A percentile compares a stretch with the other conserved stretches of the same genome.
Conservation (phyloP, 1,139 yeast species). For the Candida tetrigidarum region DNA sequence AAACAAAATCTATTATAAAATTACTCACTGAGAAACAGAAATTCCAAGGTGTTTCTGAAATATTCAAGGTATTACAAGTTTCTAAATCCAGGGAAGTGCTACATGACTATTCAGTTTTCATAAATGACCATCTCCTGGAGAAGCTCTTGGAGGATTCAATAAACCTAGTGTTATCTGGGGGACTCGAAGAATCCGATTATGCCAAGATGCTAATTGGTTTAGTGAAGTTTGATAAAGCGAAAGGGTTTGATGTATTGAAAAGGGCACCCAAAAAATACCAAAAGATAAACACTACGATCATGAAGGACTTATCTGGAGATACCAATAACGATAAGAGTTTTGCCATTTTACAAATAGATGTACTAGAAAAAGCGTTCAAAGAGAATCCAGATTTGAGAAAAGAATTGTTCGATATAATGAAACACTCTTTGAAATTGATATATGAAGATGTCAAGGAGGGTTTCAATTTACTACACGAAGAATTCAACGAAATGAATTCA, state of each 20-base stretch:
- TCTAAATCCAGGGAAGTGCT: not conserved
- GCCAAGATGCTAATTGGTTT: slow-evolving; percentile 29
- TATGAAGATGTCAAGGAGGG: slow-evolving; percentile 26
- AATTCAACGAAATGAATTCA: slow-evolving; percentile 35
- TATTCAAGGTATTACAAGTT: slow-evolving; percentile 7
- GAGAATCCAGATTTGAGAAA: slow-evolving; percentile 18
- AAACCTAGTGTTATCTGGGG: slow-evolving; percentile 10
- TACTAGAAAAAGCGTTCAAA: slow-evolving; percentile 34
- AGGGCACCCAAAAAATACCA: slow-evolving; percentile 30
- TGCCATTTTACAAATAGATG: slow-evolving; percentile 37
- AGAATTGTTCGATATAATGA: slow-evolving; percentile 21
- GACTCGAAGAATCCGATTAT: slow-evolving; percentile 15
- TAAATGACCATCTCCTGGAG: slow-evolving; percentile 19
- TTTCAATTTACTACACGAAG: slow-evolving; percentile 28
- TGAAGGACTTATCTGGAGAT: slow-evolving; percentile 32
- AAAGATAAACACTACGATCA: slow-evolving; percentile 33
- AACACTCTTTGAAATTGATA: slow-evolving; percentile 17
- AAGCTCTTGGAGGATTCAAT: slow-evolving; percentile 13
- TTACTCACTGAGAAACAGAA: slow-evolving; percentile 2
- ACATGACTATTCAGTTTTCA: slow-evolving; percentile 8
- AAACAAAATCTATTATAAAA: slow-evolving; percentile 8
- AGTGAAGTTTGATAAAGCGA: slow-evolving; percentile 30
- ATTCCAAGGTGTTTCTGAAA: slow-evolving; percentile 5
- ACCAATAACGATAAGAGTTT: slow-evolving; percentile 27
- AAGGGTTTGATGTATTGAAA: slow-evolving; percentile 37